phyloP scores from a whole-genome alignment of 192 early-diverging fungal species.

The Backusella liffmaniae region DNA sequence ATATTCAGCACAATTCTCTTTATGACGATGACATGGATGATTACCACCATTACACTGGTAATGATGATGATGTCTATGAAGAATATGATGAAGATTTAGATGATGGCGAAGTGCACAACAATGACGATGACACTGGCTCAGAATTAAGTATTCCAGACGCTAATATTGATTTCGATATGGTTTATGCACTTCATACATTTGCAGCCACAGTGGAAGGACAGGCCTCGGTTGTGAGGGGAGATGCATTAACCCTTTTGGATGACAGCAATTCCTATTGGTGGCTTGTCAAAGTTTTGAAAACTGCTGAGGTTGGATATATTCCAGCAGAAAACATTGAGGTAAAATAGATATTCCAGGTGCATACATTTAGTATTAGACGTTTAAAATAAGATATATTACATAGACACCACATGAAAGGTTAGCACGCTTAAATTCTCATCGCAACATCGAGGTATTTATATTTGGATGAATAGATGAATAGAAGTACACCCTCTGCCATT shows the following conservation, averaged over 20 bases:
- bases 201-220: conserved; percentile 83
- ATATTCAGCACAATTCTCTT: conserved; percentile 9
- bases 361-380: neutral
- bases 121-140: conserved; percentile 42
- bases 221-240: conserved; percentile 75
- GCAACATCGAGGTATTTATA: conserved; percentile 58
- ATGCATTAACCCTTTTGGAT: conserved; percentile 77
- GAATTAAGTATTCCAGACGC: conserved; percentile 50
- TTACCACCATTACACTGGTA: conserved; percentile 27
- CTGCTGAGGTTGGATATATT: conserved; percentile 79
- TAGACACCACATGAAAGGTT: conserved; percentile 79
- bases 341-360: neutral
- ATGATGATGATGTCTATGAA: conserved; percentile 38
- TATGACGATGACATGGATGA: conserved; percentile 30
- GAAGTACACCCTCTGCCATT: neutral
- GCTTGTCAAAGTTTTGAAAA: conserved; percentile 68
- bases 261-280: conserved; percentile 88
- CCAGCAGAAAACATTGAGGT: conserved; percentile 89
- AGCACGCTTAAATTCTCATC: conserved; percentile 72
- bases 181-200: conserved; percentile 88
- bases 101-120: conserved; percentile 23
- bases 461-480: neutral
- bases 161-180: conserved; percentile 72
- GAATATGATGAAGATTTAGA: conserved; percentile 40
- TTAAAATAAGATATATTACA: neutral